Conservation (phyloP, 768 basidiomycete species). For the Mycena latifolia region DNA sequence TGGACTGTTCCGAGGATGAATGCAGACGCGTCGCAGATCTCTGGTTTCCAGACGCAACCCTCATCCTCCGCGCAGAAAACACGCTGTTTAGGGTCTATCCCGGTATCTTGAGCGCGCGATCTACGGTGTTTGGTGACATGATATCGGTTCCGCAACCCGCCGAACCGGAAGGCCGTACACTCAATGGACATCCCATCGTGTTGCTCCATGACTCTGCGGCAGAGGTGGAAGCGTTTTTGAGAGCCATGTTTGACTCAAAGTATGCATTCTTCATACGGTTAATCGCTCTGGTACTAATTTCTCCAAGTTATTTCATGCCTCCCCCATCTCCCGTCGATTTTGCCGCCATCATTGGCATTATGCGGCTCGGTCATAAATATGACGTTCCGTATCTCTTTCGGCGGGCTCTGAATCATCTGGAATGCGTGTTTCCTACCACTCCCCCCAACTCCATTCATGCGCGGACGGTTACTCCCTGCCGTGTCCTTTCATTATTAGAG, state of each 20-base stretch:
- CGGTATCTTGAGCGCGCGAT: not conserved
- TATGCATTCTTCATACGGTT: not conserved
- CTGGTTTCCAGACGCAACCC: slow-evolving; percentile 10
- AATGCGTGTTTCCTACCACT: not conserved
- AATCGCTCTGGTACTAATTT: not conserved
- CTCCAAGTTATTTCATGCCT: slow-evolving; percentile 3
- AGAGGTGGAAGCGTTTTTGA: slow-evolving; percentile 12
- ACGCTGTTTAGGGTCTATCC: slow-evolving; percentile 7
- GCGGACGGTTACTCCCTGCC: too few relatives aligned
- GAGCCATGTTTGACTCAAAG: slow-evolving; percentile 21
- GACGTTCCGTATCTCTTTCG: slow-evolving; percentile 7
- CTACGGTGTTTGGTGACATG: slow-evolving; percentile 16
- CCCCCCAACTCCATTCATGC: too few relatives aligned
- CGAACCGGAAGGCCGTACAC: not conserved
- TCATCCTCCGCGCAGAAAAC: slow-evolving; percentile 11
- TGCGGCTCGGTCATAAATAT: slow-evolving; percentile 14
- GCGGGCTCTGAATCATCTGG: not conserved
- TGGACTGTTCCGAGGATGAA: not conserved
- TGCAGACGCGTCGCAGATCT: not conserved
- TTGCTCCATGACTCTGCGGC: slow-evolving; percentile 1
- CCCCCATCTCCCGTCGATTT: not conserved
- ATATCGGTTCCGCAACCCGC: not conserved
- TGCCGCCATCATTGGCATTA: not conserved
- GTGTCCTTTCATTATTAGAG: too few relatives aligned
- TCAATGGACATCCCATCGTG: slow-evolving; percentile 7